Percentiles rank a stretch among this genome's conserved stretches.
phyloP scores from a whole-genome alignment of 164 flowering plant genomes.

The Kalanchoe fedtschenkoi region DNA sequence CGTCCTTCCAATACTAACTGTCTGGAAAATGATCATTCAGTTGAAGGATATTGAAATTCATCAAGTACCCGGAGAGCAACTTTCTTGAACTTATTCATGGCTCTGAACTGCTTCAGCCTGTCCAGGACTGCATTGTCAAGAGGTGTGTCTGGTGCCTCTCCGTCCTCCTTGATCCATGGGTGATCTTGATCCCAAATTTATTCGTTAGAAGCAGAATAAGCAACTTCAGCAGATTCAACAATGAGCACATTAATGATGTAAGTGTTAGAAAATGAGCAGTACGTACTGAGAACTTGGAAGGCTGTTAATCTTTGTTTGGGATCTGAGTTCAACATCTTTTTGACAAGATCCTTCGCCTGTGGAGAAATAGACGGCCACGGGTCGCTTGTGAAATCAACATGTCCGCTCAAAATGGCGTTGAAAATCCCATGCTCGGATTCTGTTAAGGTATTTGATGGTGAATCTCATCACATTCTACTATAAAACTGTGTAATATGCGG shows the following conservation, averaged over 20 bases:
- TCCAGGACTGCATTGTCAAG: conserved; percentile 82
- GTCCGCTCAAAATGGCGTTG: conserved; percentile 69
- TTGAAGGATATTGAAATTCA: conserved; percentile 13
- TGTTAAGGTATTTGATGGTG: conserved; percentile 13
- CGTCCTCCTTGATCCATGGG: conserved; percentile 98
- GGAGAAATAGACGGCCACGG: conserved; percentile 83
- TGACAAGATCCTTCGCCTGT: conserved; percentile 80
- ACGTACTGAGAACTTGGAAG: conserved; percentile 72
- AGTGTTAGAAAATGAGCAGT: not conserved
- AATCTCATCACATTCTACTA: not conserved
- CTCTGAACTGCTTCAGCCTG: conserved; percentile 89
- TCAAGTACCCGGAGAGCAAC: conserved; percentile 77
- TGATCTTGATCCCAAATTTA: conserved; percentile 37
- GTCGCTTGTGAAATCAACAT: conserved; percentile 65
- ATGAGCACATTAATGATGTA: not conserved
- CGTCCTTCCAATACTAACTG: conserved; percentile 27
- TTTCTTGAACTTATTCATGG: conserved; percentile 97
- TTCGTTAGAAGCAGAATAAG: not conserved
- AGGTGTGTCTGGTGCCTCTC: conserved; percentile 95
- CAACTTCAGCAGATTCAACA: no score
- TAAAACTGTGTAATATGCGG: not conserved
- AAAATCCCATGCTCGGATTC: conserved; percentile 84
- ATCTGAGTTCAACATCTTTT: conserved; percentile 70
- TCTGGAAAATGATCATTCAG: not conserved
- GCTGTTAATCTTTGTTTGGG: conserved; percentile 81